phyloP scores from a whole-genome alignment of 495 filamentous ascomycete genomes.

The Elasticomyces elasticus region DNA sequence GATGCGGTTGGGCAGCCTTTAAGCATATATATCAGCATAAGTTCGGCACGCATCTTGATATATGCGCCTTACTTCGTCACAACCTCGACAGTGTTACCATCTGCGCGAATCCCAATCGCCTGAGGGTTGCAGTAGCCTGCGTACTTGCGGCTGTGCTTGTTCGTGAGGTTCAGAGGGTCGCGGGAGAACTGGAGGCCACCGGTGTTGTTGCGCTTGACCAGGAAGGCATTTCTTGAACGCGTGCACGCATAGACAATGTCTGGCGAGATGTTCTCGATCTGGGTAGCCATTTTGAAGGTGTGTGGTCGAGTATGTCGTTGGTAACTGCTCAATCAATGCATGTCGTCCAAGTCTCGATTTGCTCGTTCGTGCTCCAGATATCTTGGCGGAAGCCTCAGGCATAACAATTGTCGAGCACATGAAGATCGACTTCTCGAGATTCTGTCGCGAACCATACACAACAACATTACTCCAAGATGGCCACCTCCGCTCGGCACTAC shows the following conservation, averaged over 20 bases:
- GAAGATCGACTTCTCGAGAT: background rate
- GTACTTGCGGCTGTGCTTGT: slow-evolving; percentile 87
- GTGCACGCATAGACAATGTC: slow-evolving; percentile 86
- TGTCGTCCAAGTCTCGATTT: too few relatives aligned
- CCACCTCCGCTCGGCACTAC: slow-evolving; percentile 13
- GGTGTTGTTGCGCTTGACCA: slow-evolving; percentile 73
- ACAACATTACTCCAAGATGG: background rate
- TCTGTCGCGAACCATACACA: background rate
- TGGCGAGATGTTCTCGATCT: slow-evolving; percentile 53
- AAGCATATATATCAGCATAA: background rate
- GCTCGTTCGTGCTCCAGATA: too few relatives aligned
- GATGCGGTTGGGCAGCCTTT: slow-evolving; percentile 67
- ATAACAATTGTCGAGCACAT: background rate
- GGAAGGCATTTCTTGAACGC: slow-evolving; percentile 50
- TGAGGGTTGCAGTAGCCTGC: slow-evolving; percentile 86
- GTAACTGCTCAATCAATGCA: too few relatives aligned
- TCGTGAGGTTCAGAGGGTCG: slow-evolving; percentile 82
- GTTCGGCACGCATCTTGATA: background rate
- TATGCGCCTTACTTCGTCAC: slow-evolving; percentile 5
- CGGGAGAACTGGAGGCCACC: slow-evolving; percentile 82
- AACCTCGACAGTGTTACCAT: slow-evolving; percentile 13
- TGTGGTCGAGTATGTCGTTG: too few relatives aligned
- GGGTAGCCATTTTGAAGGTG: slow-evolving; percentile 31
- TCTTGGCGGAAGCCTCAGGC: too few relatives aligned
- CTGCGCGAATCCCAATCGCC: slow-evolving; percentile 46